Evolutionary conservation across 176 grass and related monocot genomes (phyloP), one percentile per base, ranked within the genome.

Genomic region (Triticum aestivum): DNA sequence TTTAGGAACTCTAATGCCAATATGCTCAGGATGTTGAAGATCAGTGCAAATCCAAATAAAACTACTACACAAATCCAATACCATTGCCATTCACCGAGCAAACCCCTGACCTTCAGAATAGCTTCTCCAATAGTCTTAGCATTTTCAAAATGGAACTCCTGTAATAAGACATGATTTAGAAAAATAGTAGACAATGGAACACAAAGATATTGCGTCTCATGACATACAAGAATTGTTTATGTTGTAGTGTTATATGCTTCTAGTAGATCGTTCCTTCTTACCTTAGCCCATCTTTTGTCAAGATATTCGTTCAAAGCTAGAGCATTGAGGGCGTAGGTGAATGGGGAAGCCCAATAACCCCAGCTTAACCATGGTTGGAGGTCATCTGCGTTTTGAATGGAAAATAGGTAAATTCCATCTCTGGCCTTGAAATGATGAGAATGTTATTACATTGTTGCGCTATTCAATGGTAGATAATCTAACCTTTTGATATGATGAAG

Each of bases 401-500:
- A 65, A 58, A 91, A 86, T 11, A 59, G 45, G 72, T 78, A 14
- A 83, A 85, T 61, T 61, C 20, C 26, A 75, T 76, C 13, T 78
- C 3, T 80, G 32, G 30, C 29, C n/a, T 79, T 15, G 20, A 59
- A 59, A 59, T n/a, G 20, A 59, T 61, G 58, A 20, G 20, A 23
- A 61, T n/a, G 58, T 61, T 34, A 18, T 64, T 78, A 37, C 17
- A 62, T 86, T 66, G 17, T 9, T 47, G 44, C 24, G 58, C 4
- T 86, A 51, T 82, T 47, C 15, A 61, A 18, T 61, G 14, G 20
- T 61, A 78, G 69, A 71, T 71, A 79, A 41, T 81, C 79, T 87
- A 78, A 98, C 95, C 92, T 98, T 89, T 88, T 72, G 92, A 80
- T 91, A 98, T 95, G 79, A 94, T n/a, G 63, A 88, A 98, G 29